Conservation (phyloP, 2,329 filamentous ascomycete genomes). For the Westerdykella sp. region DNA sequence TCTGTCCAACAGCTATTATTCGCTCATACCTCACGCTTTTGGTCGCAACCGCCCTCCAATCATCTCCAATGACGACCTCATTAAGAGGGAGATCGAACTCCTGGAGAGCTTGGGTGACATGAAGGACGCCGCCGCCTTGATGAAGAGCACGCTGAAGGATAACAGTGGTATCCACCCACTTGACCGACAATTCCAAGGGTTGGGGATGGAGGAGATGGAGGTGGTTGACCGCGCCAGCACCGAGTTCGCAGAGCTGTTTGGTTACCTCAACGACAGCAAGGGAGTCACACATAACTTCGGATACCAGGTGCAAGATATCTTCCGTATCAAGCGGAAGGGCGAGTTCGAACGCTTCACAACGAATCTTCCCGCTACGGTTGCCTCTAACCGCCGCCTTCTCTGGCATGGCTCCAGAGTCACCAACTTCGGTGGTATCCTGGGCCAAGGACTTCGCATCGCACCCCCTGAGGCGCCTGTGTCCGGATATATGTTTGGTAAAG, state of each 20-base stretch:
- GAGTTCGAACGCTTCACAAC: constrained; percentile 64
- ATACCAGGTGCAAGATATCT: constrained; percentile 66
- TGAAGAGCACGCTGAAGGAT: constrained; percentile 56
- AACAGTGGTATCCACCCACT: constrained; percentile 54
- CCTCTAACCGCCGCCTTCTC: constrained; percentile 65
- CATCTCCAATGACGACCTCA: constrained; percentile 49
- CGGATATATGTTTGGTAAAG: constrained; percentile 88
- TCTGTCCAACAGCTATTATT: constrained; percentile 74
- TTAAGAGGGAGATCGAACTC: constrained; percentile 73
- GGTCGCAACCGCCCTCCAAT: constrained; percentile 67
- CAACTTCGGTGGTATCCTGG: constrained; percentile 82
- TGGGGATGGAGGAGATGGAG: constrained; percentile 72
- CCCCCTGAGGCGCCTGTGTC: constrained; percentile 73
- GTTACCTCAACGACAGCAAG: constrained; percentile 62
- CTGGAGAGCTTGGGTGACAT: constrained; percentile 78
- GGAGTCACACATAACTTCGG: constrained; percentile 59
- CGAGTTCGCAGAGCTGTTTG: constrained; percentile 60
- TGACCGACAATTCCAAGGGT: constrained; percentile 65
- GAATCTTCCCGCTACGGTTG: constrained; percentile 40
- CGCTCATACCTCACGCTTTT: constrained; percentile 74
- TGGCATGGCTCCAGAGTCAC: constrained; percentile 84
- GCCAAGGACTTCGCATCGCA: constrained; percentile 82
- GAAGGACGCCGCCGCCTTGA: constrained; percentile 72
- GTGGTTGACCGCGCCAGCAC: constrained; percentile 51
- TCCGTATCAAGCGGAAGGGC: constrained; percentile 70